Evolutionary conservation across 805 yeast genomes (phyloP).

Genomic region (Candida multigemmis): DNA sequence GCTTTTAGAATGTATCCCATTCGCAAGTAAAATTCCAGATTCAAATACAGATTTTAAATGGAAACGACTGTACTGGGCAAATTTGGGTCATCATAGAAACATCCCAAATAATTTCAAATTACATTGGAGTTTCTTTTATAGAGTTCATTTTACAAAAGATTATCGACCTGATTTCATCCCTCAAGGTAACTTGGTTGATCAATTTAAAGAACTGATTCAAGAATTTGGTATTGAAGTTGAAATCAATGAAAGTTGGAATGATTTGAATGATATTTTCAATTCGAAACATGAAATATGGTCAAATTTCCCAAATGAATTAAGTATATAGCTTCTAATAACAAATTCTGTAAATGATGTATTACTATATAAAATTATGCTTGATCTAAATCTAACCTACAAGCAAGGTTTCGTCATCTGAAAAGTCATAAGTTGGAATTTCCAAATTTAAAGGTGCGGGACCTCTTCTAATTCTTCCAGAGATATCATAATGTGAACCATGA

Average conservation of each 20-base stretch:
- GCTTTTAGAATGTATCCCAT: slow-evolving; percentile 52
- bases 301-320: slow-evolving; percentile 23
- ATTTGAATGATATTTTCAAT: slow-evolving; percentile 7
- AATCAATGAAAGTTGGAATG: slow-evolving; percentile 2
- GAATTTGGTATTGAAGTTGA: slow-evolving; percentile 3
- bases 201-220: slow-evolving; percentile 12
- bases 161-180: slow-evolving; percentile 31
- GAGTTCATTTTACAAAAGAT: slow-evolving; percentile 36
- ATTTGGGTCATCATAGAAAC: slow-evolving; percentile 43
- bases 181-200: slow-evolving; percentile 7
- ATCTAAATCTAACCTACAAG: slow-evolving; percentile 62
- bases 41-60: slow-evolving; percentile 39
- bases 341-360: not conserved
- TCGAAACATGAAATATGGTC: slow-evolving; percentile 17
- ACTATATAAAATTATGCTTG: not conserved
- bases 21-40: slow-evolving; percentile 43
- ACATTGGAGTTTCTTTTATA: slow-evolving; percentile 62
- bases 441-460: slow-evolving; percentile 99
- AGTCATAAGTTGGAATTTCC: slow-evolving; percentile 90
- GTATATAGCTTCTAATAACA: not conserved
- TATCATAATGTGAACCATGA: slow-evolving; percentile 99
- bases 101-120: slow-evolving; percentile 38
- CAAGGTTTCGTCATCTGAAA: slow-evolving; percentile 68
- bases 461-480: slow-evolving; percentile 99
- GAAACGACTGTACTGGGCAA: slow-evolving; percentile 43